Evolutionary conservation across 2,329 filamentous ascomycete species (phyloP), one percentile per base, ranked within the genome.

Genomic region (Botrytis tulipae): DNA sequence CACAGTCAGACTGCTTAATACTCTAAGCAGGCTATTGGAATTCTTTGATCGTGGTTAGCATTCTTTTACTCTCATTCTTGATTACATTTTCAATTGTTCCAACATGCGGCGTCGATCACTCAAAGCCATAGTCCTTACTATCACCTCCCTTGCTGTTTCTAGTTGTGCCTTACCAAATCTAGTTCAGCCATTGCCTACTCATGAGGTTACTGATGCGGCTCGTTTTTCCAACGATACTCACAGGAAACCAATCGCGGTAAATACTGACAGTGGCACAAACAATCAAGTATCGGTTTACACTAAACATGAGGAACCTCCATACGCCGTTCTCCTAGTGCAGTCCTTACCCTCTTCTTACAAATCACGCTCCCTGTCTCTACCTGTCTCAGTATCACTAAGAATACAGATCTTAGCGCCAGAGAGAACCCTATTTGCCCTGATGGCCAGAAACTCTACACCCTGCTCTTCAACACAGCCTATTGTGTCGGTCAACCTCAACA

Each of bases 281-380:
- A 44, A 29, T 20, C 37, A 44, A 63, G 25, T 44, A 29, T 44
- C 37, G 16, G 12, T 63, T 42, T 10, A n/a, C n/a, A 18, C 25
- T 8, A 40, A 20, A 42, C 12, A n/a, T 42, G 61, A 63, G n/a
- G 25, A 63, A 29, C 25, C 61, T 42, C n/a, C 18, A 16, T 3
- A 40, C 25, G 61, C 37, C 37, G 25, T 63, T 42, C 37, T 63
- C n/a, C 37, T 18, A 44, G 61, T 63, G 61, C 37, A 12, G 40
- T 63, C 61, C 12, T 63, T 63, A 10, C 61, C 61, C 25, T 63
- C n/a, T n/a, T 40, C 25, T 44, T n/a, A 63, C 40, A 63, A 29
- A 63, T 63, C 61, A 63, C 61, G 37, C 61, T 44, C 25, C 61
- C 61, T n/a, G 16, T 63, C 60, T 63, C 37, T n/a, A 63, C 18